Base-by-base conservation (phyloP, 2,329 filamentous ascomycete species). In the Plenodomus biglobosus region DNA sequence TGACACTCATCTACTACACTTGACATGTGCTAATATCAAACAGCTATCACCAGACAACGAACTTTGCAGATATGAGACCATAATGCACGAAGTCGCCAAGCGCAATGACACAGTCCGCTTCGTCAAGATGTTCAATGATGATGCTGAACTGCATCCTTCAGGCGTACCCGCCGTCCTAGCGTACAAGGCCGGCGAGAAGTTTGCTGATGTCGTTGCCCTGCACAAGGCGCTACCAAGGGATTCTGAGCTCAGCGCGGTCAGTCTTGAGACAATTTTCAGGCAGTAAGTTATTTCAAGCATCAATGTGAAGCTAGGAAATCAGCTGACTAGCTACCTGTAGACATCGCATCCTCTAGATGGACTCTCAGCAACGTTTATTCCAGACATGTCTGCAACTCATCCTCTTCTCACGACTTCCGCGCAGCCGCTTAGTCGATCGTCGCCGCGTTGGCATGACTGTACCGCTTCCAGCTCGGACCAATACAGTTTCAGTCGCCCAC, bases 81-180 rank as follows among this genome's bases (percentile, higher is more conserved):
- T 88, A 42, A 79, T 99, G 61, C 75, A 80, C 43, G 86, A 87
- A 1, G 79, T 97, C 21, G 90, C 95, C 36, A 78, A 80, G 53
- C 78, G 82, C 51, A 79, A 96, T 66, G 79, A 83, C 18, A 81
- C 84, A 8, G 82, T 88, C 27, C 90, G 89, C 66, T 97, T 99
- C 68, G 82, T 97, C 75, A 95, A 92, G 75, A 82, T 97, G 40
- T 86, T 95, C 73, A 90, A 90, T 69, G 85, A 88, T 53, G 92
- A 96, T 49, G 95, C 96, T 32, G 92, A 97, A 70, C 96, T 97
- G 78, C 90, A 96, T 69, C 84, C 88, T 49, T 88, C 91, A 24
- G 86, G 87, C 38, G 88, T 96, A 1, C 94, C 94, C 0, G 90
- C 94, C 3, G 78, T 97, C 32, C 78, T 97, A 40, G 92, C 89